Evolutionary conservation across 176 grass and related monocot species (phyloP), one percentile per base, ranked within the genome.

Genomic region (Ananas comosus): DNA sequence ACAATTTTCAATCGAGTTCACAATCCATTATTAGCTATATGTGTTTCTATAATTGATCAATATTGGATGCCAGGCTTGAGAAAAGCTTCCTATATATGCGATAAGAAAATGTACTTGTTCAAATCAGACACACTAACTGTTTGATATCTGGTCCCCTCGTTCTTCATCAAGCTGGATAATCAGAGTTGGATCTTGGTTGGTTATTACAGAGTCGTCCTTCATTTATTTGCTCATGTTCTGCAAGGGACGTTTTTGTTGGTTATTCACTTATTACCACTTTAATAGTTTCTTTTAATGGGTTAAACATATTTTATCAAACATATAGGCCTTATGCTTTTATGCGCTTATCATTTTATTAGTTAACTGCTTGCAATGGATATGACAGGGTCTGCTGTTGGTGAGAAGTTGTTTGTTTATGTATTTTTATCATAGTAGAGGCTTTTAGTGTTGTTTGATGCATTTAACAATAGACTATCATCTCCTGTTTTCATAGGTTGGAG

Each of bases 401-500:
- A 16, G 54, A 7, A n/a, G 54, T 59, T 57, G 3, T 2, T 19
- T 19, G 19, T 14, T 59, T 59, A 59, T 18, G 19, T 14, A 2
- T 59, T 21, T 14, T 59, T 16, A 59, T 59, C 16, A 17, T 21
- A 59, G 14, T 17, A 19, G 10, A 59, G 10, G 13, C 13, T 17
- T 59, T 17, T 59, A 59, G 1, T 59, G 19, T 59, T 59, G 14
- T 17, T 17, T 59, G 14, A 17, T 21, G 16, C 54, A 19, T 17
- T 18, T 59, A 10, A 59, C 27, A 42, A 42, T 5, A 22, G 4
- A 9, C 11, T 12, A 12, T 42, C 63, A 65, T 27, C 9, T 65
- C 27, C 63, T 29, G 27, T 11, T 76, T 53, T 25, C 64, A 64
- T 74, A 91, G 84, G 84, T 91, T 84, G 88, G 88, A 61, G 88